Evolutionary conservation across 1,139 yeast species (phyloP).

Genomic region (Scheffersomyces segobiensis): DNA sequence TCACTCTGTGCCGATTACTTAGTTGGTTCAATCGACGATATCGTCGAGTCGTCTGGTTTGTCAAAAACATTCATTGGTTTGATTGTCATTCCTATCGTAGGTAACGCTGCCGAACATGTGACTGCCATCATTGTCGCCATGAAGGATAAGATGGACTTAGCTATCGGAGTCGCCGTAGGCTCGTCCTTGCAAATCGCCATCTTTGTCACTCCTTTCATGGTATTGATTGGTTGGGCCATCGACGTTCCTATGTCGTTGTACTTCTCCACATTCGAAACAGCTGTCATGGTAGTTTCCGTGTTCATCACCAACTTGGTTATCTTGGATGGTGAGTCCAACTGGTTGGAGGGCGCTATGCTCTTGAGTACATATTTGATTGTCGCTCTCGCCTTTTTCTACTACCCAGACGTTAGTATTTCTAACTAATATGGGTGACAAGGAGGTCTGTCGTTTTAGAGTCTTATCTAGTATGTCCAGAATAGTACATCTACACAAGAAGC

Average conservation of each 20-base stretch:
- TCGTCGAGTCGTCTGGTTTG: slow-evolving; percentile 80
- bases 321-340: slow-evolving; percentile 91
- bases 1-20: slow-evolving; percentile 91
- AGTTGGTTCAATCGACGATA: slow-evolving; percentile 88
- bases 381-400: slow-evolving; percentile 84
- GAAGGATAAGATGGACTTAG: slow-evolving; percentile 96
- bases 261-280: slow-evolving; percentile 92
- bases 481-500: background rate
- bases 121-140: slow-evolving; percentile 93
- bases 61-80: slow-evolving; percentile 95
- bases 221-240: slow-evolving; percentile 85
- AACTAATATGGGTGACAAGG: background rate
- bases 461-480: background rate
- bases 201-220: slow-evolving; percentile 94
- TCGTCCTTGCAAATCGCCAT: slow-evolving; percentile 93
- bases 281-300: slow-evolving; percentile 83
- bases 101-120: slow-evolving; percentile 98
- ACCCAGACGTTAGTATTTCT: slow-evolving; percentile 49
- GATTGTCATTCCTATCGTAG: slow-evolving; percentile 92
- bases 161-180: slow-evolving; percentile 97
- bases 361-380: slow-evolving; percentile 81
- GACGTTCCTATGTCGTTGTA: slow-evolving; percentile 91
- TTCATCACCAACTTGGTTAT: slow-evolving; percentile 85
- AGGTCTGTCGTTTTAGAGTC: background rate
- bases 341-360: slow-evolving; percentile 96